Conservation (phyloP, 768 basidiomycete species). For the Termitomyces sp. region DNA sequence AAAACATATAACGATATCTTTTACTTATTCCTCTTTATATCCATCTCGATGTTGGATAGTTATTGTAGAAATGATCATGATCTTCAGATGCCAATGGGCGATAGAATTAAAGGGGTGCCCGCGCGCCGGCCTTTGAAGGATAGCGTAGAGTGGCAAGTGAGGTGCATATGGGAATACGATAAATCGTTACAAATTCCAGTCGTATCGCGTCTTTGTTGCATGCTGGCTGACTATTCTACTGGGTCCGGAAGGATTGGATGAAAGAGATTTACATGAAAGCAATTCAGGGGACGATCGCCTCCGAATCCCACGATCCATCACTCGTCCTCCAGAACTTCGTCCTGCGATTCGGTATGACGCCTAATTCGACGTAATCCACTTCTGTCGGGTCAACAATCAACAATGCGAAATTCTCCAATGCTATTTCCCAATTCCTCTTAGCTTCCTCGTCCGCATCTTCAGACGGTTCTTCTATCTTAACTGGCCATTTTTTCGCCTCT, state of each 20-base stretch:
- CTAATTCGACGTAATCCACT: constrained; percentile 69
- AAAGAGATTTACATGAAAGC: background rate
- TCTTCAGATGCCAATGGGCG: background rate
- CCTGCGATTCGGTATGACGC: constrained; percentile 52
- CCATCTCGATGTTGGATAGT: constrained; percentile 6
- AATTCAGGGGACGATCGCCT: constrained; percentile 59
- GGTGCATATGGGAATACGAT: background rate
- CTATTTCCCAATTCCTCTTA: constrained; percentile 45
- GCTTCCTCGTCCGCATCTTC: constrained; percentile 36
- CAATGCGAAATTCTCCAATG: constrained; percentile 67
- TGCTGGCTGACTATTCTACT: background rate
- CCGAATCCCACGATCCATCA: constrained; percentile 52
- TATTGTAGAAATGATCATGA: constrained; percentile 7
- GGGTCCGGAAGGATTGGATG: no score
- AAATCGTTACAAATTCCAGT: background rate
- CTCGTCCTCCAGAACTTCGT: constrained; percentile 46
- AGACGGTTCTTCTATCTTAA: constrained; percentile 44
- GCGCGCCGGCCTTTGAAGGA: background rate
- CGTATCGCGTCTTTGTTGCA: background rate
- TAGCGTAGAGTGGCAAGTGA: background rate
- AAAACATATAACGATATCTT: constrained; percentile 9
- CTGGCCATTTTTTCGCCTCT: constrained; percentile 62
- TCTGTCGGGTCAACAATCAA: constrained; percentile 66
- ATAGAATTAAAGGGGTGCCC: background rate
- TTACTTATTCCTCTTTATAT: constrained; percentile 21